Evolutionary conservation across 371 early-diverging fungal genomes (phyloP), one percentile per base, ranked within the genome.

Genomic region (Mortierella sp.): DNA sequence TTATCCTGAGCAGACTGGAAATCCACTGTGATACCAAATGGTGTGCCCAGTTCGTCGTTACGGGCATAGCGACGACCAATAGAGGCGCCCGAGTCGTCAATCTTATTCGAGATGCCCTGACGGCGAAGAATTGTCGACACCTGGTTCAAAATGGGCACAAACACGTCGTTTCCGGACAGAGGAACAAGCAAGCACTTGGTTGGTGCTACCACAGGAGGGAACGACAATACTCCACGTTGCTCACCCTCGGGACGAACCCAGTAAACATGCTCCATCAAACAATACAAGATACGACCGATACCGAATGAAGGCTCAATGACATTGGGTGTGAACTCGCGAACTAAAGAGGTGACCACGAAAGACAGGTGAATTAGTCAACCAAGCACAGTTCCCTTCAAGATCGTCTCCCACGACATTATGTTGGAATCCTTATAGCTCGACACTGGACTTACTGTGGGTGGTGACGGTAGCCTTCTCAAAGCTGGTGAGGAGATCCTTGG

Each of bases 241-340:
- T 96, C 98, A 70, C 96, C 97, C 21, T 85, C 95, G 55, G 93
- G 94, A 66, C 99, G 94, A 18, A 87, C 85, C 87, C 90, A 97
- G 89, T 91, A 99, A 61, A 90, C 86, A 82, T 99, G 99, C 85
- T 99, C 99, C 66, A 99, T 82, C 34, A 99, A 91, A 39, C 96
- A 89, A 83, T 99, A 98, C 54, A 99, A 85, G 67, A 99, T 99
- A 78, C 99, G 96, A 62, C 99, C 99, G 68, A 99, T 93, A 86
- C 99, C 99, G 84, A 99, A 99, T 27, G 99, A 99, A 45, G 99
- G 99, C 83, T 99, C 99, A 79, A 99, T 99, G 72, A 99, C 99
- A 78, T 94, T 96, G 45, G 99, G 99, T 12, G 90, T 92, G 83
- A 91, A 98, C 84, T 98, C 98, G 81, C 97, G 95, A 34, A 97